These are phyloP conservation scores for Epichloe uncinata DNA, from an alignment of 2,329 filamentous ascomycete genomes.

Conservation along the genomic window DNA sequence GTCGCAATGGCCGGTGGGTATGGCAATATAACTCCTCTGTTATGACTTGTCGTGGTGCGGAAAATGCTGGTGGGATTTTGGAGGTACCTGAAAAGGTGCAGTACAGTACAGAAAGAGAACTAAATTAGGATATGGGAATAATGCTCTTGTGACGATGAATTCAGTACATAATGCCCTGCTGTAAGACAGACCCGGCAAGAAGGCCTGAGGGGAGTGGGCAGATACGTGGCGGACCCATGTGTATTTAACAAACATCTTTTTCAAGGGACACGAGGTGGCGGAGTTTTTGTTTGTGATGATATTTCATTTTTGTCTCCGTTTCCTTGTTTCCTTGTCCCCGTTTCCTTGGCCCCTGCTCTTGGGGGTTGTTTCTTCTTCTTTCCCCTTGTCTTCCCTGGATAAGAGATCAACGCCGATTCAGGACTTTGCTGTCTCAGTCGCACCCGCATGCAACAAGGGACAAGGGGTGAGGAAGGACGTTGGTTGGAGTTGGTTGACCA, in stretches of 20 bases:
- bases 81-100: too few species aligned
- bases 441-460: constrained; percentile 2
- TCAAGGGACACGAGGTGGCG: neutral
- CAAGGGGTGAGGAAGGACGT: neutral
- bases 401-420: neutral
- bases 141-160: too few species aligned
- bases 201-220: neutral
- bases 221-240: neutral
- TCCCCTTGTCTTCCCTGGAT: too few species aligned
- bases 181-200: neutral
- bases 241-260: neutral
- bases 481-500: too few species aligned
- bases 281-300: neutral
- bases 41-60: too few species aligned
- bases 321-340: neutral
- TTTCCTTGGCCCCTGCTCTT: neutral
- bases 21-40: too few species aligned
- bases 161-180: too few species aligned
- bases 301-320: neutral
- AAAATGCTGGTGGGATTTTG: too few species aligned
- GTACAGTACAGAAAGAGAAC: too few species aligned
- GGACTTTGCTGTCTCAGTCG: neutral
- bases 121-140: too few species aligned
- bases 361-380: too few species aligned
- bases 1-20: neutral